Base-by-base conservation (phyloP, 2,329 filamentous ascomycete genomes). In the Fusarium multiceps region DNA sequence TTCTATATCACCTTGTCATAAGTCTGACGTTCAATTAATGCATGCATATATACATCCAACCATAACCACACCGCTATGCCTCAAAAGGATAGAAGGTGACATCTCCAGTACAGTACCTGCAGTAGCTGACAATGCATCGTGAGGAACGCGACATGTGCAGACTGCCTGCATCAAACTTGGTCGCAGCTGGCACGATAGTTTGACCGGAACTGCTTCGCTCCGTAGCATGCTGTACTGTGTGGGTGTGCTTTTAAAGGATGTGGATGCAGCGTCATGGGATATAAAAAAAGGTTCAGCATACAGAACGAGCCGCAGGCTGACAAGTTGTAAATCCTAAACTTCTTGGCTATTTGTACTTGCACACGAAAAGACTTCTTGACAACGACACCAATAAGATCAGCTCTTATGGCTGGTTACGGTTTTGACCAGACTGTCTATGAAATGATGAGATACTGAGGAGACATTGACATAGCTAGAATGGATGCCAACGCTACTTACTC, bases 91-190 rank as follows among this genome's bases (percentile, higher is more conserved):
- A 23, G 41, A 49, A 57, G 42, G 58, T 53, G 47, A 18, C 50
- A 53, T 67, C 34, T 50, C 14, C 25, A 46, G 14, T 42, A 37
- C 46, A 58, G 64, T 67, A 67, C 64, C 64, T 67, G 64, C 64
- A 67, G 64, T 63, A 67, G 57, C 48, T 53, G 37, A 16, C 46
- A 66, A 63, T 67, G 50, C 34, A 57, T 55, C 42, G 4, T 13
- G 47, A 51, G 49, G 41, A 51, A 56, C 41, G 63, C 34, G 32
- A 30, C 37, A 64, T 58, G 23, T 53, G 49, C 34, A 53, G 23
- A 42, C 43, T 47, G 32, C 50, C 42, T 58, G 58, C 64, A 68
- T 49, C 49, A 40, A 47, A 30, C 27, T 55, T 37, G 25, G 53
- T 47, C 32, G 30, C 23, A 45, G 30, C 28, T 63, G 20, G 32